phyloP scores from a whole-genome alignment of 1,139 yeast genomes.

The Blastobotrys petasosporus region DNA sequence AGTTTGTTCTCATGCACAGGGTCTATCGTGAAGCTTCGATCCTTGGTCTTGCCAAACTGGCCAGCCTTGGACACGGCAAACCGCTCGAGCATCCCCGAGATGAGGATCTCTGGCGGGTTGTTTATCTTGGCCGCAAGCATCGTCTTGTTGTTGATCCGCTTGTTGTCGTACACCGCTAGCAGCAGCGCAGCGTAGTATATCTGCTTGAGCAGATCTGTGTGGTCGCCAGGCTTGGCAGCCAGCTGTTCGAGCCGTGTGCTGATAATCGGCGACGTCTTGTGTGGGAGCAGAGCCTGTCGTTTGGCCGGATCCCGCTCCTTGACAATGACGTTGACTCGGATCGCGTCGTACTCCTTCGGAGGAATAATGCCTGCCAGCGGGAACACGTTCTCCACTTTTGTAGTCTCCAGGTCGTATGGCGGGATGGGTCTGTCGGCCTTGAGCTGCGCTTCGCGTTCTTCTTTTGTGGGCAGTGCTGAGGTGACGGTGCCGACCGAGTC shows the following conservation, averaged over 20 bases:
- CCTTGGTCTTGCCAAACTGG: slow-evolving; percentile 62
- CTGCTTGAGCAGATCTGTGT: slow-evolving; percentile 56
- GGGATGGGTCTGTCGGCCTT: slow-evolving; percentile 80
- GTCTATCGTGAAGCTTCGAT: slow-evolving; percentile 62
- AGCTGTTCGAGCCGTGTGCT: slow-evolving; percentile 41
- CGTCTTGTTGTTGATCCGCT: slow-evolving; percentile 57
- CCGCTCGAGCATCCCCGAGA: slow-evolving; percentile 67
- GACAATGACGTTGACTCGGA: slow-evolving; percentile 55
- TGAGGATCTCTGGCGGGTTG: slow-evolving; percentile 62
- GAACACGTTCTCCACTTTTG: slow-evolving; percentile 74
- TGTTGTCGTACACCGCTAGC: slow-evolving; percentile 70
- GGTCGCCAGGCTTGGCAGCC: slow-evolving; percentile 31
- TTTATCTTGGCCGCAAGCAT: slow-evolving; percentile 57
- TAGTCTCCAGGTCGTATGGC: slow-evolving; percentile 64
- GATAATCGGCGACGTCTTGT: slow-evolving; percentile 50
- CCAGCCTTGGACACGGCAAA: slow-evolving; percentile 65
- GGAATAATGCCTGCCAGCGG: slow-evolving; percentile 69
- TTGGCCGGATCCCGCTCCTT: slow-evolving; percentile 45
- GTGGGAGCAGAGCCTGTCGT: slow-evolving; percentile 58
- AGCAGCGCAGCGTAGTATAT: slow-evolving; percentile 74
- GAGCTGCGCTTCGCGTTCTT: slow-evolving; percentile 49
- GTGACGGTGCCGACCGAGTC: slow-evolving; percentile 73
- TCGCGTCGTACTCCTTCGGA: slow-evolving; percentile 52
- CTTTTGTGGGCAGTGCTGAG: slow-evolving; percentile 62
- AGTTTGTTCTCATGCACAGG: slow-evolving; percentile 85